A percentile compares a stretch with the other conserved stretches of the same genome.
phyloP scores from a whole-genome alignment of 192 early-diverging fungal species.

The Mortierella claussenii region DNA sequence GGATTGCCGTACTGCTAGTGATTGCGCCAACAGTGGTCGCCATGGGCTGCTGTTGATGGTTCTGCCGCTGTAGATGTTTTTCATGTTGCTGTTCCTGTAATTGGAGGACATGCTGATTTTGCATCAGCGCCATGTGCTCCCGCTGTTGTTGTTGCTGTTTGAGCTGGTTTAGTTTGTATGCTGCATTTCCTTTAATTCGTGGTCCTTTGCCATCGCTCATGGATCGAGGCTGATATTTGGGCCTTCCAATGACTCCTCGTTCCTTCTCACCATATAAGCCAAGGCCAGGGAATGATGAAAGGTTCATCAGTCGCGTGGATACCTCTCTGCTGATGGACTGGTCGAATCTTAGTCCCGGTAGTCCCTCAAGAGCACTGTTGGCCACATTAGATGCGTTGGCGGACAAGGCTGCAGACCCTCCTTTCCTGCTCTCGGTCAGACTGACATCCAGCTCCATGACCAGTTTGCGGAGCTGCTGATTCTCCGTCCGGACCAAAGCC shows the following conservation, averaged over 20 bases:
- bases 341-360: background rate
- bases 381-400: too few relatives aligned
- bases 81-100: background rate
- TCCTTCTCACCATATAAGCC: background rate
- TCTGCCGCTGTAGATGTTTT: background rate
- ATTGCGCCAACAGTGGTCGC: too few relatives aligned
- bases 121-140: background rate
- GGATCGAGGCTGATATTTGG: conserved; percentile 28
- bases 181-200: conserved; percentile 4
- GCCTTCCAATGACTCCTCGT: background rate
- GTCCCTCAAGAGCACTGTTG: background rate
- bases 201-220: conserved; percentile 3
- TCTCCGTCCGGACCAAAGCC: conserved; percentile 25
- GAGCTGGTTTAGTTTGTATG: conserved; percentile 2
- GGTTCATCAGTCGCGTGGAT: conserved; percentile 18
- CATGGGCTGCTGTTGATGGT: too few relatives aligned
- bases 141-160: background rate
- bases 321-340: conserved; percentile 17
- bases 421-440: background rate
- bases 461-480: conserved; percentile 18
- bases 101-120: background rate
- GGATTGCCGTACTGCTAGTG: too few relatives aligned
- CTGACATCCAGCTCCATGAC: conserved; percentile 13
- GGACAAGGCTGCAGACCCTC: background rate
- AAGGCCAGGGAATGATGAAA: conserved; percentile 8